Evolutionary conservation across 306 rosid genomes (phyloP).

Genomic region (Cucurbita pepo): DNA sequence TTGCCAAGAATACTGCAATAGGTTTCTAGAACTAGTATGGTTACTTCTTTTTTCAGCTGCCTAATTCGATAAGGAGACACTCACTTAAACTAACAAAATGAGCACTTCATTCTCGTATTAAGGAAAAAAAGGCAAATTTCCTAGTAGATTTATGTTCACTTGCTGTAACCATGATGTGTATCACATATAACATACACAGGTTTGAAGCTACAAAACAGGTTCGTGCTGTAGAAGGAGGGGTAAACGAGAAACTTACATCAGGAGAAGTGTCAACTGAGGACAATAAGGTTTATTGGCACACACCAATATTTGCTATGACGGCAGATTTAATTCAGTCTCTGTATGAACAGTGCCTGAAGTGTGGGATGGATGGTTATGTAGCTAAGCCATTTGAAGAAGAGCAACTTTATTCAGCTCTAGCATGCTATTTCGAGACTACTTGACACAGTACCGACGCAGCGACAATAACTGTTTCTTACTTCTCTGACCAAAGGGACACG

Average conservation of each 20-base stretch:
- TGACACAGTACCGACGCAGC: conserved; percentile 8
- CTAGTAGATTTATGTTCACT: background rate
- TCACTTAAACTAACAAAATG: background rate
- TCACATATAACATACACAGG: conserved; percentile 26
- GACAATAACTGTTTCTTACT: conserved; percentile 5
- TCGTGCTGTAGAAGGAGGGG: conserved; percentile 42
- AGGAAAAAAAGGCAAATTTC: background rate
- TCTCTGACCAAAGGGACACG: background rate
- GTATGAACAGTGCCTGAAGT: conserved; percentile 57
- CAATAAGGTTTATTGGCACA: conserved; percentile 50
- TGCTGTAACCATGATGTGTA: background rate
- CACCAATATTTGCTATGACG: conserved; percentile 84
- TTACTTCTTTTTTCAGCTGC: background rate
- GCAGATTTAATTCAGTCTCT: conserved; percentile 73
- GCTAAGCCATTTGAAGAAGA: conserved; percentile 87
- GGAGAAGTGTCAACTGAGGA: conserved; percentile 45
- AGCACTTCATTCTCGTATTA: background rate
- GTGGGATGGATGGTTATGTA: conserved; percentile 91
- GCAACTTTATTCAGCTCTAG: conserved; percentile 55
- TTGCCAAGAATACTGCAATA: background rate
- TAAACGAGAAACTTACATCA: conserved; percentile 36
- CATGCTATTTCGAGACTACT: conserved; percentile 34
- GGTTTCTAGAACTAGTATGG: background rate
- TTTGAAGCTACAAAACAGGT: conserved; percentile 68
- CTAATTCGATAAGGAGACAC: background rate